Evolutionary conservation across 139 green algal species (phyloP).

Genomic region (Micractinium sp.): DNA sequence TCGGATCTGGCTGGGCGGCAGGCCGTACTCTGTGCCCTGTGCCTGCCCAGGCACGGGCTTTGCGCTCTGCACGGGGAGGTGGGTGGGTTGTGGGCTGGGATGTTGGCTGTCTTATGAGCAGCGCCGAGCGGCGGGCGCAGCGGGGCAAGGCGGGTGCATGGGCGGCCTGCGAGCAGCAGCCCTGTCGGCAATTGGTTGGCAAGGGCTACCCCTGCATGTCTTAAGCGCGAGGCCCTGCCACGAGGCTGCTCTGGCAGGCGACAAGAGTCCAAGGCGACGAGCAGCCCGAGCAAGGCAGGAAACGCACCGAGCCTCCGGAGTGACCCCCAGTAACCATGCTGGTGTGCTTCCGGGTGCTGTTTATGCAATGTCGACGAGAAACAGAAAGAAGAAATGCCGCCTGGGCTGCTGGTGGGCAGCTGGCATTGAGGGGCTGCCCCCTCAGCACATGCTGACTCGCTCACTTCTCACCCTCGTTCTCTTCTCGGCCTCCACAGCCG

Average conservation of each 20-base stretch:
- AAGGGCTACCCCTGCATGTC: not conserved
- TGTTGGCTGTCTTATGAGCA: not conserved
- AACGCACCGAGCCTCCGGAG: not conserved
- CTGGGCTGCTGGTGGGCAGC: no score
- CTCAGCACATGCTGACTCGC: no score
- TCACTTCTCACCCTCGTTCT: no score
- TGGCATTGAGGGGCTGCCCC: no score
- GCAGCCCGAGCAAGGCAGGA: no score
- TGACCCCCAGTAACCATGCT: not conserved
- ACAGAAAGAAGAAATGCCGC: not conserved
- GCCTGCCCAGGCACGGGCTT: conserved; percentile 1
- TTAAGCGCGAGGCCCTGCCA: not conserved
- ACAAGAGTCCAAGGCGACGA: not conserved
- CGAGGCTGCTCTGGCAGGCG: no score
- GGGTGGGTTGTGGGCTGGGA: not conserved
- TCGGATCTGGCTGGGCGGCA: conserved; percentile 10
- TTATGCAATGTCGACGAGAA: not conserved
- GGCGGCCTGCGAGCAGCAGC: no score
- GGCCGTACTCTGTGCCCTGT: not conserved
- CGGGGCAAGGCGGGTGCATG: not conserved
- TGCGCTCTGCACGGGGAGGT: not conserved
- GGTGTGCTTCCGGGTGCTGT: not conserved
- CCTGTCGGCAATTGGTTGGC: not conserved
- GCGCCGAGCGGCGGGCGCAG: no score
- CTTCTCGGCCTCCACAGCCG: no score